Base-by-base conservation (phyloP, 2,329 filamentous ascomycete species). In the Pseudogymnoascus verrucosus region DNA sequence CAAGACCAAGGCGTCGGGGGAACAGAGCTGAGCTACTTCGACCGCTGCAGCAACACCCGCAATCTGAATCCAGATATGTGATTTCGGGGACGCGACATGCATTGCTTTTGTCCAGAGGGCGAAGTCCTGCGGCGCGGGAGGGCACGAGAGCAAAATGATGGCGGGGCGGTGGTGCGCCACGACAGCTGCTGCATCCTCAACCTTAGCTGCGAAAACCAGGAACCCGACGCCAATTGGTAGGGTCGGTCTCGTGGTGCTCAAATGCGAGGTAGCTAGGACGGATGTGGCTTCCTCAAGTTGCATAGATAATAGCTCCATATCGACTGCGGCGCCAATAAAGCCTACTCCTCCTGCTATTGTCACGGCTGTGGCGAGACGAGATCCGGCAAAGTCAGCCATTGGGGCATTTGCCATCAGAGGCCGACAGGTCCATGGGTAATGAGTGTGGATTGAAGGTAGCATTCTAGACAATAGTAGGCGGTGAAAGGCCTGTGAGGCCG, bases 401-500 rank as follows among this genome's bases (percentile, higher is more conserved):
- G 89, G 89, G 1, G 87, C 88, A 37, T 79, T 78, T 54, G 81
- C 77, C 28, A 91, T 79, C 16, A 89, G 74, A 5, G 86, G 87
- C 1, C 36, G 36, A 16, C 14, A n/a, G 36, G 36, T 39, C 36
- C 36, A 39, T 5, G 36, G 36, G 36, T 39, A 39, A 39, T 39
- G 36, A 16, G 36, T 39, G 36, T 39, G 14, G 36, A 39, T 39
- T 39, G 36, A 39, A 39, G 36, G 14, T 39, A 5, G 36, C 36
- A 39, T 39, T 39, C 14, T 39, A 16, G 36, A 39, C 14, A 39
- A 39, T 39, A 6, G 36, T 16, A 14, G 36, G 14, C 14, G 36
- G 36, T 16, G 14, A 39, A 39, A 39, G 14, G 36, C 36, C 36
- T 39, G 14, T 39, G 36, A 39, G 36, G 36, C 5, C 14, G 36